phyloP scores from a whole-genome alignment of 106 monocot species.

The Dioscorea alata region DNA sequence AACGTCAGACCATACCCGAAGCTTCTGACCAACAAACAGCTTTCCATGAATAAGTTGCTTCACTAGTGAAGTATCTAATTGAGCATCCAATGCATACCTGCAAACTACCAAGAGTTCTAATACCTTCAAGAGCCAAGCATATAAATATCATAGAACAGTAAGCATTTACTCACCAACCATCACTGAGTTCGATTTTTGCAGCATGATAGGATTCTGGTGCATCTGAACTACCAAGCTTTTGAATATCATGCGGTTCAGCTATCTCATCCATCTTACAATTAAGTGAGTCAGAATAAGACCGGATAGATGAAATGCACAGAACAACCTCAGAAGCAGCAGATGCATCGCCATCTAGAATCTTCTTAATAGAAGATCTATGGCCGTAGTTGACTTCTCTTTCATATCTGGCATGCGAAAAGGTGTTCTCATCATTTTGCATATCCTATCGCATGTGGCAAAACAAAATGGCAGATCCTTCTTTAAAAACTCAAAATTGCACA shows the following conservation, averaged over 20 bases:
- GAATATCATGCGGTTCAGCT: constrained; percentile 5
- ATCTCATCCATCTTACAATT: constrained; percentile 18
- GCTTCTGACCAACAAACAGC: constrained; percentile 87
- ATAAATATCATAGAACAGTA: constrained; percentile 3
- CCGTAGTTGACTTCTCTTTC: constrained; percentile 86
- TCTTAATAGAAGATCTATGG: constrained; percentile 80
- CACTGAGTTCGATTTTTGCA: constrained; percentile 74
- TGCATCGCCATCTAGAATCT: constrained; percentile 82
- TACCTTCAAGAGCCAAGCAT: not conserved
- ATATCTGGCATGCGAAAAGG: constrained; percentile 48
- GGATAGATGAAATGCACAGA: constrained; percentile 77
- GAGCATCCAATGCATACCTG: constrained; percentile 80
- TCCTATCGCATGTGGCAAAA: not conserved
- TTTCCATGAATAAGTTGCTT: constrained; percentile 54
- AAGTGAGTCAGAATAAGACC: constrained; percentile 11
- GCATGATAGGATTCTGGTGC: constrained; percentile 2
- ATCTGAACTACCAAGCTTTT: constrained; percentile 8
- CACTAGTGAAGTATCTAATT: constrained; percentile 54
- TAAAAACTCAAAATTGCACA: not conserved
- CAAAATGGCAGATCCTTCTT: no score
- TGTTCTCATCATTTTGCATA: not conserved
- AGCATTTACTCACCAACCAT: constrained; percentile 71
- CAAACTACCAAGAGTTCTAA: constrained; percentile 12
- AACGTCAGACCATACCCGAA: constrained; percentile 76
- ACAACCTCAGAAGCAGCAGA: constrained; percentile 76